Base-by-base conservation (phyloP, 176 grass and related monocot species). In the Bothriochloa decipiens region DNA sequence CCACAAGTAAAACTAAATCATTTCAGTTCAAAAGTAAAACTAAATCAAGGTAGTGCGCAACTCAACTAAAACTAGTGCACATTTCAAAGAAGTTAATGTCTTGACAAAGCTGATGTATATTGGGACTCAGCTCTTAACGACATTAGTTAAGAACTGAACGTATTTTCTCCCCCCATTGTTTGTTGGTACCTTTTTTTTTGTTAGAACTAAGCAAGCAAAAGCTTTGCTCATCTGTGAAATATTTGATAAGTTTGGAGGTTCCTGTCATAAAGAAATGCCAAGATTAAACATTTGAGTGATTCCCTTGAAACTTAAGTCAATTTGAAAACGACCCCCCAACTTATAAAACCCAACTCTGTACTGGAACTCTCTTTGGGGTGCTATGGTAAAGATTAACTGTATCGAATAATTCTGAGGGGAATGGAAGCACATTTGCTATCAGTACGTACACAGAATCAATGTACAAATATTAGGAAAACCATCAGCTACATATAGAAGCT, bases 391-490 rank as follows among this genome's bases (percentile, higher is more conserved):
- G 50, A 7, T 73, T 74, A 53, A 67, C 28, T 74, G 11, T 67
- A 27, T 26, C 42, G 28, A 76, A 37, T 41, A 57, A 57, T 70
- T 72, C 49, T 25, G 32, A 25, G 29, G 63, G 55, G n/a, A 72
- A 62, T 18, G 10, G 69, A 63, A 63, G 52, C 81, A 70, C 70
- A 7, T 57, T 47, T 68, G 4, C 28, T 20, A 76, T 82, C 27
- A 77, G 55, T 77, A 77, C 52, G 53, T 52, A 40, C 62, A 77
- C 4, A 49, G 47, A 57, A 57, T 32, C 15, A 70, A 78, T 64
- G 17, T 55, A 9, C 29, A 52, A 49, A 62, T 76, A 36, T 4
- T 72, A 23, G 8, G 65, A 70, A 42, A 77, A 15, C 6, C 18
- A 68, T 46, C 37, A 70, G 77, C 2, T 77, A 32, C 45, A 60